Evolutionary conservation across 768 basidiomycete genomes (phyloP), one percentile per base, ranked within the genome.

Genomic region (Mycena crocata): DNA sequence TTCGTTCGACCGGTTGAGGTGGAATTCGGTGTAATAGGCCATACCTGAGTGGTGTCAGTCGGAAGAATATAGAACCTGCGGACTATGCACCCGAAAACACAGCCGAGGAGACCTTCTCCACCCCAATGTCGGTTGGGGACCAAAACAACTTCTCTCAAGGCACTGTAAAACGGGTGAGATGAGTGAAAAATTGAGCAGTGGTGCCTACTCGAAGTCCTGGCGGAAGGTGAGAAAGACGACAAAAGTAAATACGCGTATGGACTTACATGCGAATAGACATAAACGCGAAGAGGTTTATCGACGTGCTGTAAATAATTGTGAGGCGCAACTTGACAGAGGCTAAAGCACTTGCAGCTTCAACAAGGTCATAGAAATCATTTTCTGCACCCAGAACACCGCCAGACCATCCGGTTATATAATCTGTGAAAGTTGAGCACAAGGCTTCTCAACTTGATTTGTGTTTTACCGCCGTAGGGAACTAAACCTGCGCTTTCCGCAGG

Each of bases 91-190:
- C 97, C 97, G 49, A 99, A 98, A 31, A 98, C 92, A 72, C 96
- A 98, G 44, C 97, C 97, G 15, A 99, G 83, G 30, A 99, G 84
- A 0, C 97, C 96, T 76, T 96, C 96, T 8, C 97, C 97, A 48
- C 97, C 97, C 96, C 97, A 98, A 71, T 97, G 94, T 51, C 96
- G 86, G 78, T 98, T 98, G 13, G 98, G 97, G 55, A 98, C 94
- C 24, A 98, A 80, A 34, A 98, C 94, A 19, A 97, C 95, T 75
- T 98, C 96, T 69, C 96, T 85, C 50, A 97, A 86, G 44, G 95
- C 93, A 77, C 96, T 98, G 71, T 61, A 71, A 58, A 57, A 34
- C 58, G 32, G 66, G 40, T 59, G 55, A 32, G 42, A 68, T 40
- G 62, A 64, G 56, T 42, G 31, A 56, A 67, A 35, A 48, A 40